Conservation (phyloP, 352 stramenopile species). For the Globisporangium splendens region DNA sequence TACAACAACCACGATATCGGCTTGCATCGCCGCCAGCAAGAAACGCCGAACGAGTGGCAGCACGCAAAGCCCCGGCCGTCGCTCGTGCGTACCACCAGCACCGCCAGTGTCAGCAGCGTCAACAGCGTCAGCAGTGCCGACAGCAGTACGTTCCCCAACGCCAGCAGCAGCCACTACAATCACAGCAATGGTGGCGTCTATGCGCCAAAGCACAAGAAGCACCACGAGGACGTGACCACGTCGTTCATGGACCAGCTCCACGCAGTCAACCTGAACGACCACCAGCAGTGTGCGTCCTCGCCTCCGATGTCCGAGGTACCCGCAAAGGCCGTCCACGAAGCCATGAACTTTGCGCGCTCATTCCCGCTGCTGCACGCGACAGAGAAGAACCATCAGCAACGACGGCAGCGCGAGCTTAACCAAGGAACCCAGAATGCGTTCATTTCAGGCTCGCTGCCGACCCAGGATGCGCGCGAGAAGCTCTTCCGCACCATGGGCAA, state of each 20-base stretch:
- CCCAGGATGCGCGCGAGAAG: conserved; percentile 27
- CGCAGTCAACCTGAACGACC: conserved; percentile 9
- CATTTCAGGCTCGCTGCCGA: conserved; percentile 1
- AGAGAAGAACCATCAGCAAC: conserved; percentile 3
- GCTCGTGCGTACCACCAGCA: not conserved
- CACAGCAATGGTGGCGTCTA: not conserved
- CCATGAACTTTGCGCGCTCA: conserved; percentile 27
- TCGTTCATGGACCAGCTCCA: conserved; percentile 9
- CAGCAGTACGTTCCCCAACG: not conserved
- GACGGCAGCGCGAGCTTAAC: conserved; percentile 6
- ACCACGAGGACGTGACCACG: conserved; percentile 5
- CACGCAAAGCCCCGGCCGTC: not conserved
- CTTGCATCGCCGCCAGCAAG: not conserved
- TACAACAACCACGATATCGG: too few species aligned
- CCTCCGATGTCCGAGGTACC: not conserved
- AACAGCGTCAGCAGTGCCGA: not conserved
- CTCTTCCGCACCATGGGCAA: conserved; percentile 58
- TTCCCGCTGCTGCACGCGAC: conserved; percentile 37
- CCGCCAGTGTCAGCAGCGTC: not conserved
- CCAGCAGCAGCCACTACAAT: not conserved
- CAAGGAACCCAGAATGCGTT: not conserved
- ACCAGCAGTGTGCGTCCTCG: not conserved
- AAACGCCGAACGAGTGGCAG: not conserved
- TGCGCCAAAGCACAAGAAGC: conserved; percentile 1
- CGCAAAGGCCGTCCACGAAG: conserved; percentile 4